Percentiles rank a stretch among this genome's conserved stretches.
These are phyloP conservation scores for Schoenoplectus tabernaemontani DNA, from an alignment of 202 grass and related monocot species.

Conservation along the genomic window DNA sequence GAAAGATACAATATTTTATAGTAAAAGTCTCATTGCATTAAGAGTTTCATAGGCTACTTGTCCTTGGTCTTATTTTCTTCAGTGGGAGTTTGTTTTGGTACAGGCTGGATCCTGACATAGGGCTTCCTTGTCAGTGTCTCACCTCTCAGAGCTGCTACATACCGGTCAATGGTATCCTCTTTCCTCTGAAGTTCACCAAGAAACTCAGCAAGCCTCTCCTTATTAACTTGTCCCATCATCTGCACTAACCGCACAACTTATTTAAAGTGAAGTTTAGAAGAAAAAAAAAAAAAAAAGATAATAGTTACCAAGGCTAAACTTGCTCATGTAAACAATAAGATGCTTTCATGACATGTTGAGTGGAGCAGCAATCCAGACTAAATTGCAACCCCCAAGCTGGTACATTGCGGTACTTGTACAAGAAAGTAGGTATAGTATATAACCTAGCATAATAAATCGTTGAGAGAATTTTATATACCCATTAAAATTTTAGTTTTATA, in stretches of 20 bases:
- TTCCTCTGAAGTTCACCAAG: constrained; percentile 89
- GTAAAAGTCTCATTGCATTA: too few relatives aligned
- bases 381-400: neutral
- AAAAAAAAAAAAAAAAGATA: neutral
- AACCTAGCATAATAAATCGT: neutral
- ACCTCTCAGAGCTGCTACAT: constrained; percentile 79
- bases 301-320: neutral
- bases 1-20: neutral
- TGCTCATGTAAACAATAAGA: neutral
- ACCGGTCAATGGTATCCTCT: constrained; percentile 86
- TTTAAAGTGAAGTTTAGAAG: neutral
- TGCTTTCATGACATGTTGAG: neutral
- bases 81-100: constrained; percentile 25
- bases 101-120: constrained; percentile 64
- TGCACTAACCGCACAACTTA: constrained; percentile 16
- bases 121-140: constrained; percentile 76
- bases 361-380: neutral
- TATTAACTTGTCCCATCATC: constrained; percentile 98
- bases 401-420: neutral
- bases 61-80: constrained; percentile 41
- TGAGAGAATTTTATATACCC: too few relatives aligned
- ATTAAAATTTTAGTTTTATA: too few relatives aligned
- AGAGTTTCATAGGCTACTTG: constrained; percentile 26
- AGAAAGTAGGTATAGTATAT: neutral
- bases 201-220: constrained; percentile 85